These are phyloP conservation scores for Pyrus bretschneideri DNA, from an alignment of 306 rosid species.

Conservation along the genomic window DNA sequence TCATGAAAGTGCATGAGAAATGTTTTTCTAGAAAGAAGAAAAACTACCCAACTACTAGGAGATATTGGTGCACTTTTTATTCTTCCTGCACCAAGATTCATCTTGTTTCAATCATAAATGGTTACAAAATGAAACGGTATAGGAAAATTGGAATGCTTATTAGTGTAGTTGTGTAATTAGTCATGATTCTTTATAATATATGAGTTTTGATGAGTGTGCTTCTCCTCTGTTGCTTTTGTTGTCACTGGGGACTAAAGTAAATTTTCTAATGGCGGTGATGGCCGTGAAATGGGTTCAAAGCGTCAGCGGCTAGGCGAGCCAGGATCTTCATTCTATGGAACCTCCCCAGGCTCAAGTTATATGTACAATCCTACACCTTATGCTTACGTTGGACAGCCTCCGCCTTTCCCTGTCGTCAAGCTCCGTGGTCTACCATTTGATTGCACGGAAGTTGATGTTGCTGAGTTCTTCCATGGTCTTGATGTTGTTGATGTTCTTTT, in stretches of 20 bases:
- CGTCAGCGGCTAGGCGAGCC: conserved; percentile 78
- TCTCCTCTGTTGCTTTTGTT: conserved; percentile 17
- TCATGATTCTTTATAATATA: neutral
- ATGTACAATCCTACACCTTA: conserved; percentile 81
- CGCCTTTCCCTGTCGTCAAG: conserved; percentile 82
- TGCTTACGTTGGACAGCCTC: conserved; percentile 70
- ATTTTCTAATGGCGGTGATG: conserved; percentile 68
- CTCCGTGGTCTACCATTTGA: conserved; percentile 92
- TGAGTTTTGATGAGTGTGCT: conserved; percentile 13
- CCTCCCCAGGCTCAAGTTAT: conserved; percentile 63
- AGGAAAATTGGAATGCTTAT: neutral
- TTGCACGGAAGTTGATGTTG: conserved; percentile 81
- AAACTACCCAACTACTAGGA: neutral
- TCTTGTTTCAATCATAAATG: neutral
- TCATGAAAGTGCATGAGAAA: neutral
- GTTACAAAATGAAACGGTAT: neutral
- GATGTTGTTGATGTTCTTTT: conserved; percentile 88
- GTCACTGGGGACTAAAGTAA: conserved; percentile 30
- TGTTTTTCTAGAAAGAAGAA: neutral
- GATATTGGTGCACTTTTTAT: neutral
- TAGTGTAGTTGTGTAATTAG: neutral
- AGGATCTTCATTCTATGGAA: conserved; percentile 76
- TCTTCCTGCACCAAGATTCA: neutral
- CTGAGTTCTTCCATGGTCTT: conserved; percentile 88
- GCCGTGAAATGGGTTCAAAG: conserved; percentile 89